These are phyloP conservation scores for Rhizoclosmatium sp. DNA, from an alignment of 192 early-diverging fungal species.

Conservation along the genomic window DNA sequence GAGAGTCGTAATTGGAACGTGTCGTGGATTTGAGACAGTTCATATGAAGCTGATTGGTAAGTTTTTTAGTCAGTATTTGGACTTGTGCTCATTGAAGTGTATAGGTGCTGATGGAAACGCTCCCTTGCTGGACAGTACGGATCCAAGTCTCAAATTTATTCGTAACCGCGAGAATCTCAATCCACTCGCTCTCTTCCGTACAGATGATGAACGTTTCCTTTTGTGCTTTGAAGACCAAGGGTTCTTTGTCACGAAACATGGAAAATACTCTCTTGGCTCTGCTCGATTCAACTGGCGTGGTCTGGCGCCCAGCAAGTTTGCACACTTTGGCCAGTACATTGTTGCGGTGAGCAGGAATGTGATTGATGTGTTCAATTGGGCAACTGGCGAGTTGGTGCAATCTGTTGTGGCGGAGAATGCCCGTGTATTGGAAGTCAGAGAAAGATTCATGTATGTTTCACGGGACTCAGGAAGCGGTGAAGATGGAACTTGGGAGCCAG, in stretches of 20 bases:
- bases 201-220: constrained; percentile 78
- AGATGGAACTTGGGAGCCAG: too few relatives aligned
- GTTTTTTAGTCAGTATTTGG: background rate
- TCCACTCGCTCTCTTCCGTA: constrained; percentile 84
- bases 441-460: background rate
- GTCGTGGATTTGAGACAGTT: constrained; percentile 93
- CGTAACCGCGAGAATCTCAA: constrained; percentile 76
- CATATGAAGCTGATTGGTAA: constrained; percentile 73
- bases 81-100: background rate
- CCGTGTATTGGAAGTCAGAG: background rate
- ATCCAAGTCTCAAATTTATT: constrained; percentile 82
- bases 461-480: too few relatives aligned
- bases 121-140: constrained; percentile 83
- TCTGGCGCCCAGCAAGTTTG: constrained; percentile 61
- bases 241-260: constrained; percentile 90
- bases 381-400: constrained; percentile 74
- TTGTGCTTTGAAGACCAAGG: constrained; percentile 89
- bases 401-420: constrained; percentile 52
- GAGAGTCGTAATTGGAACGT: constrained; percentile 88
- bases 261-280: constrained; percentile 64
- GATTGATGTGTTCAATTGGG: constrained; percentile 86
- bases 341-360: constrained; percentile 87
- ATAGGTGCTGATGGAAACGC: constrained; percentile 23
- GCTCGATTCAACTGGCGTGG: constrained; percentile 85
- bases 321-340: constrained; percentile 82